phyloP scores from a whole-genome alignment of 768 basidiomycete species.

The Ephemerocybe angulata region DNA sequence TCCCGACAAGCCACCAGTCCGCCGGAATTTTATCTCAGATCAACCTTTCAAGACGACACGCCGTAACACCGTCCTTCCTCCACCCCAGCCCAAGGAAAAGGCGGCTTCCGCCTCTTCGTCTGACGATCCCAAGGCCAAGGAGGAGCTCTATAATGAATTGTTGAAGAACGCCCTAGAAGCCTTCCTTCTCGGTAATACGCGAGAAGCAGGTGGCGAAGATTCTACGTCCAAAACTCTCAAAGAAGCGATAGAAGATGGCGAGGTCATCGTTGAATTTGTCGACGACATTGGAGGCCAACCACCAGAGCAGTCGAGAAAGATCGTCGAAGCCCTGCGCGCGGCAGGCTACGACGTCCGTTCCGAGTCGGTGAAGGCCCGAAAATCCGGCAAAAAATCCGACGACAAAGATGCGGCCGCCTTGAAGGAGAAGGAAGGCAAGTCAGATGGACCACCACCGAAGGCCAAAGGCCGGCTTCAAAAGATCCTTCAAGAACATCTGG shows the following conservation, averaged over 20 bases:
- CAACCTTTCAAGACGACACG: slow-evolving; percentile 52
- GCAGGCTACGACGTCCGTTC: slow-evolving; percentile 49
- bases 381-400: slow-evolving; percentile 6
- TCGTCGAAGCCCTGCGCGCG: slow-evolving; percentile 46
- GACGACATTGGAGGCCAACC: slow-evolving; percentile 41
- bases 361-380: slow-evolving; percentile 7
- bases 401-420: slow-evolving; percentile 2
- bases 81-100: slow-evolving; percentile 22
- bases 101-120: neutral
- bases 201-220: slow-evolving; percentile 9
- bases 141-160: slow-evolving; percentile 30
- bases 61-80: slow-evolving; percentile 46
- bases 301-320: slow-evolving; percentile 33
- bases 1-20: slow-evolving; percentile 9
- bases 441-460: slow-evolving; percentile 5
- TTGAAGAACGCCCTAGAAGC: slow-evolving; percentile 38
- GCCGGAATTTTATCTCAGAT: slow-evolving; percentile 45
- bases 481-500: neutral
- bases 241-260: slow-evolving; percentile 17
- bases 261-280: slow-evolving; percentile 43
- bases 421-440: slow-evolving; percentile 9
- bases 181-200: slow-evolving; percentile 17
- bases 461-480: neutral
- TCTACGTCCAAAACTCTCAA: neutral
- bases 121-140: slow-evolving; percentile 18